Evolutionary conservation across 306 rosid genomes (phyloP), one percentile per base, ranked within the genome.

Genomic region (cucumber (Cucumis sativus)): DNA sequence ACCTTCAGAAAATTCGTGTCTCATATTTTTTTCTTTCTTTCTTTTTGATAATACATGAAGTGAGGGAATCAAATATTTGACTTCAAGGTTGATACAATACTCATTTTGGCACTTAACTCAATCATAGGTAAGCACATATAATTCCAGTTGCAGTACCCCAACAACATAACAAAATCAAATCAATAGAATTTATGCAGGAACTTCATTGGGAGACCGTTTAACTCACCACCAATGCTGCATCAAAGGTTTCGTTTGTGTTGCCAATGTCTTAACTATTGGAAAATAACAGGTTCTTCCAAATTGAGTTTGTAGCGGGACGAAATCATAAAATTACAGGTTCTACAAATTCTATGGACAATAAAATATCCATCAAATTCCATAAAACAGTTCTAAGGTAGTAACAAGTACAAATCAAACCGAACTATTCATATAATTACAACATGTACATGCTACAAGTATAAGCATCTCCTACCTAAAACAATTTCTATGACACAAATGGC

Each of bases 221-320:
- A 80, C 84, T 79, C 61, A 89, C 97, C 87, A 89, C 97, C 87
- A 33, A 84, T 70, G 92, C 97, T 87, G 85, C 80, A 66, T 64
- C 18, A 56, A 87, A 93, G 54, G 96, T 74, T 8, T 54, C 23
- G 61, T 47, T 72, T 16, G 58, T 8, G 58, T 72, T 51, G 18
- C 18, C 6, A 49, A 72, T 23, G 10, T 3, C 40, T 23, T 33
- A 72, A 51, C 40, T 13, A 72, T 7, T 30, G 28, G 33, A 28
- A 73, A 33, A 74, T 15, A 54, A 28, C 10, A 33, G 14, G 64
- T 33, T 30, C 10, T 6, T 55, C 52, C 21, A 70, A 45, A 70
- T 21, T 15, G 25, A 23, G 59, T 23, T 23, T 47, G 40, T 20
- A 69, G 25, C 23, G 13, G 20, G n/a, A 25, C 37, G 7, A 69